Conservation (phyloP, 768 basidiomycete genomes). For the Pisolithus orientalis region DNA sequence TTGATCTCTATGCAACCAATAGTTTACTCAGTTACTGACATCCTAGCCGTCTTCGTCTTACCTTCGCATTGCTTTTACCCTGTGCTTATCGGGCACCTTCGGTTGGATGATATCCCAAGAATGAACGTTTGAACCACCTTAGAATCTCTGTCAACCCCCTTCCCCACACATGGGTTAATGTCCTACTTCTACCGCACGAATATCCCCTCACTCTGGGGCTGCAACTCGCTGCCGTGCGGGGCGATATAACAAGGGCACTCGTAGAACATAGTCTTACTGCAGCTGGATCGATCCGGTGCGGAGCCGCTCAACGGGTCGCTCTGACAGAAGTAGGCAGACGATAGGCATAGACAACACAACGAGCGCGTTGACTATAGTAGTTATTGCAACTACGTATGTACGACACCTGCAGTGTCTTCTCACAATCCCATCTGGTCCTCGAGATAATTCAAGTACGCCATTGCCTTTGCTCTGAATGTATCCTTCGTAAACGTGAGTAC, state of each 20-base stretch:
- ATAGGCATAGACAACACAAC: too few relatives aligned
- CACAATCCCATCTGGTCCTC: constrained; percentile 8
- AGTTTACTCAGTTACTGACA: not conserved
- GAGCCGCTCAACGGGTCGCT: too few relatives aligned
- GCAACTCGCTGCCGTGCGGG: too few relatives aligned
- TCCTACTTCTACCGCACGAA: not conserved
- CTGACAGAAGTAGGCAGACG: too few relatives aligned
- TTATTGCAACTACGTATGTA: not conserved
- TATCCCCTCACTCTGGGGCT: too few relatives aligned
- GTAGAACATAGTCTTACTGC: too few relatives aligned
- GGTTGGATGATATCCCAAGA: constrained; percentile 17
- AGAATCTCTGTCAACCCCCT: not conserved
- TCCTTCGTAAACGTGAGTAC: constrained; percentile 8
- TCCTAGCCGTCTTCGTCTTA: constrained; percentile 4
- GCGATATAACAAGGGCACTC: too few relatives aligned
- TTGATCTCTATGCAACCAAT: not conserved
- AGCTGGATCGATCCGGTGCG: too few relatives aligned
- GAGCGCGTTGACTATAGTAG: not conserved
- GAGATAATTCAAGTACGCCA: constrained; percentile 4
- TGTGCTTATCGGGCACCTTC: constrained; percentile 18
- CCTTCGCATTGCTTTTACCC: constrained; percentile 5
- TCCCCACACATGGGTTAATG: too few relatives aligned
- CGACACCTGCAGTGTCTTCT: not conserved
- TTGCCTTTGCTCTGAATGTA: constrained; percentile 1
- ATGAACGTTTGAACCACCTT: not conserved